Evolutionary conservation across 176 grass and related monocot genomes (phyloP), one percentile per base, ranked within the genome.

Genomic region (Aegilops longissima): DNA sequence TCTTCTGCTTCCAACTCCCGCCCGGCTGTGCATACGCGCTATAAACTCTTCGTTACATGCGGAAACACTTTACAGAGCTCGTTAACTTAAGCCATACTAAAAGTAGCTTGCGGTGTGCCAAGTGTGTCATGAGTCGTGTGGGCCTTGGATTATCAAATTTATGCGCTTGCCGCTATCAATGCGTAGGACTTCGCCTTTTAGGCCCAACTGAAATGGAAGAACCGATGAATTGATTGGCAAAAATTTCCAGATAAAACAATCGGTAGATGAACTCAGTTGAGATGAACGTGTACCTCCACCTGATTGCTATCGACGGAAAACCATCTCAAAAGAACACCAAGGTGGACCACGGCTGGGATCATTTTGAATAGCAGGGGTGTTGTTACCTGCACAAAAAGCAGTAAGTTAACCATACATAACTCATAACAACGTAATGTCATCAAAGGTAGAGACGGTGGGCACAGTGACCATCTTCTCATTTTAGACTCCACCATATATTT

Each of bases 361-460:
- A 99, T 91, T 92, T 99, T 99, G 85, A 97, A 99, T 56, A 99
- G 87, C 78, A 99, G 82, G 67, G 94, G 97, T 82, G 97, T 99
- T 59, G 97, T 99, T 76, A 99, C 97, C 97, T 99, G 88, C 76
- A 77, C 75, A 77, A 20, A n/a, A 85, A 8, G 61, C 80, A 27
- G 76, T 80, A 38, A 81, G 52, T 71, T 45, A 76, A 67, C 38
- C 33, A 59, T 34, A 31, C 45, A 68, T 58, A 51, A 12, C 38
- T 68, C 61, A 59, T 78, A 31, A 70, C 5, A 18, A 58, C 9
- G 58, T 45, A 24, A 13, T 16, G 35, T 12, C 61, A 86, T 71
- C 70, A 77, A 59, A 69, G 62, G 44, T 67, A 12, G 10, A 61
- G 12, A 7, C 6, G 7, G 70, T 39, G 34, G n/a, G 16, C 10